These are phyloP conservation scores for Aspergillus pseudotamarii DNA, from an alignment of 2,329 filamentous ascomycete genomes.

Conservation along the genomic window DNA sequence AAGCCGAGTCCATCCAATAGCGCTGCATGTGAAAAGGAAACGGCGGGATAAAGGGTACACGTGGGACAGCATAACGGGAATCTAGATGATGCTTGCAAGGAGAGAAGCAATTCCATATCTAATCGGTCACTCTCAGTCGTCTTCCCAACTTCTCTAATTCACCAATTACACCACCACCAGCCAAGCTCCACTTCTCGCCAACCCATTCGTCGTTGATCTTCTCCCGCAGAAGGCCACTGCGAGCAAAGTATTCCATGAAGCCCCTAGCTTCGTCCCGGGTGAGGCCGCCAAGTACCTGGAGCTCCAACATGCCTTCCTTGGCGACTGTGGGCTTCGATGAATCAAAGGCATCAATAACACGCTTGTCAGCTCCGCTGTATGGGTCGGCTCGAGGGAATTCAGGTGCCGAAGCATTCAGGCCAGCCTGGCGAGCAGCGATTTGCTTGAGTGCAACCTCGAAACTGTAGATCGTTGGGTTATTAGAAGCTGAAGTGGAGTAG, in stretches of 20 bases:
- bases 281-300: constrained; percentile 66
- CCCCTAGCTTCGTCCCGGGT: constrained; percentile 73
- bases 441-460: constrained; percentile 68
- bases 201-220: constrained; percentile 72
- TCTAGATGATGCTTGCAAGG: constrained; percentile 1
- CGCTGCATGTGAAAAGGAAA: constrained; percentile 17
- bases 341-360: constrained; percentile 51
- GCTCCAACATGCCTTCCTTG: constrained; percentile 43
- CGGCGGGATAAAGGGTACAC: constrained; percentile 1
- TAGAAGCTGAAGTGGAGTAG: constrained; percentile 73
- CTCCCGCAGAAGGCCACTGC: constrained; percentile 75
- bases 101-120: constrained; percentile 5
- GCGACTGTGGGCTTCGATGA: constrained; percentile 29
- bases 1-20: constrained; percentile 27
- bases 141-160: constrained; percentile 75
- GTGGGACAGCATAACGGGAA: constrained; percentile 1
- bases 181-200: constrained; percentile 79
- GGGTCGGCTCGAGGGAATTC: constrained; percentile 53
- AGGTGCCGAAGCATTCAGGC: constrained; percentile 38
- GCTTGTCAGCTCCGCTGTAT: constrained; percentile 55
- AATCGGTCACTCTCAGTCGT: constrained; percentile 40
- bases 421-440: constrained; percentile 48
- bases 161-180: constrained; percentile 78
- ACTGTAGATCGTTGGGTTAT: constrained; percentile 65
- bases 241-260: constrained; percentile 91